Evolutionary conservation across 1,284 basidiomycete species (phyloP).

Genomic region (Fomitiporia mediterranea): DNA sequence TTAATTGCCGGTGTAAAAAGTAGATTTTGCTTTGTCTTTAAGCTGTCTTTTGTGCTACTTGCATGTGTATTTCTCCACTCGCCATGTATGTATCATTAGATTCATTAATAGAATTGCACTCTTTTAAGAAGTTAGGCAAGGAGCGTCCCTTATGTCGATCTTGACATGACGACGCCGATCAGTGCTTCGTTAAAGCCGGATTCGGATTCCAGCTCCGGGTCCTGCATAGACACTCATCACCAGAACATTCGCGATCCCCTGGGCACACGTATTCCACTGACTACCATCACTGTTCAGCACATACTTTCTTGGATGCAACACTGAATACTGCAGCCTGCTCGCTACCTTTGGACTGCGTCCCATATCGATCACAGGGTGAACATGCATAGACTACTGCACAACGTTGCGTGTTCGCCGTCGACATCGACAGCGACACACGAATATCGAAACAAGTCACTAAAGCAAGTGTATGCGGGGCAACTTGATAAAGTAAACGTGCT

Average conservation of each 20-base stretch:
- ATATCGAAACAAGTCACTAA: constrained; percentile 4
- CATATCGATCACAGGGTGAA: no score
- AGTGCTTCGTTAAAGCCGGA: no score
- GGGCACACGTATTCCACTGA: neutral
- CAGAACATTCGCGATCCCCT: neutral
- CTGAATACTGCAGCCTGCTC: no score
- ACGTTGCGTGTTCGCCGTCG: constrained; percentile 7
- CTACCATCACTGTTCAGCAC: no score
- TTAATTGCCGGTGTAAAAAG: constrained; percentile 30
- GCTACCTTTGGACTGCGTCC: no score
- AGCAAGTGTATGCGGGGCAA: constrained; percentile 20
- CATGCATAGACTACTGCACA: constrained; percentile 7
- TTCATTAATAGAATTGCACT: neutral
- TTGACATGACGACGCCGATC: no score
- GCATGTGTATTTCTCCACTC: neutral
- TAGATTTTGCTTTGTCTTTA: neutral
- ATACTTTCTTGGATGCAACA: neutral
- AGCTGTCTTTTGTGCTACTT: neutral
- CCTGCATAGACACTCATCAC: no score
- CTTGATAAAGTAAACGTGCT: constrained; percentile 60
- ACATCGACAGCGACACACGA: neutral
- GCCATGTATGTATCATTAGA: neutral
- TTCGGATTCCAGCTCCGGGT: no score
- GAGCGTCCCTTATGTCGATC: no score
- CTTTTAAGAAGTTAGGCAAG: no score